A percentile compares a stretch with the other conserved stretches of the same genome.
Conservation (phyloP, 257 asterid genomes). For the Echium plantagineum region DNA sequence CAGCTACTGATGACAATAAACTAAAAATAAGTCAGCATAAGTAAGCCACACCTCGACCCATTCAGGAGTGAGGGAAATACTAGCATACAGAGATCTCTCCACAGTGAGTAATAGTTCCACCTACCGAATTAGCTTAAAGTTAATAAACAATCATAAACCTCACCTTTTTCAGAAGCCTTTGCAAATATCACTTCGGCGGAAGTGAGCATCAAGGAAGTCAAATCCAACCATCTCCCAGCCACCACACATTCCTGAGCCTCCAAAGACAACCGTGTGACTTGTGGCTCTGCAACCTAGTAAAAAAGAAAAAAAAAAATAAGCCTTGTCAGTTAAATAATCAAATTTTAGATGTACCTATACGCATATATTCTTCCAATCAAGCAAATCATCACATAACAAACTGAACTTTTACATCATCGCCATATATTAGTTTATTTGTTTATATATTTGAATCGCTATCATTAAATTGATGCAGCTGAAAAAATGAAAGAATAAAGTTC, state of each 20-base stretch:
- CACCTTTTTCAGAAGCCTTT: constrained; percentile 88
- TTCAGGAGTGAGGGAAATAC: too few relatives aligned
- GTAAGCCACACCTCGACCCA: too few relatives aligned
- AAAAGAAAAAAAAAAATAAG: not conserved
- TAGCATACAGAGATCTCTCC: too few relatives aligned
- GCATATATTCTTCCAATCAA: not conserved
- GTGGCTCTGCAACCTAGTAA: constrained; percentile 75
- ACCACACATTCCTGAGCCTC: constrained; percentile 79
- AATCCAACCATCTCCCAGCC: constrained; percentile 66
- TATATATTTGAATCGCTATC: too few relatives aligned
- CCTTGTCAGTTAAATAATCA: not conserved
- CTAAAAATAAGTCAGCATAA: too few relatives aligned
- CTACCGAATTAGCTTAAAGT: too few relatives aligned
- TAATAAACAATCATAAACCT: not conserved
- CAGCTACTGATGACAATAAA: too few relatives aligned
- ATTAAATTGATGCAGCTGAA: too few relatives aligned
- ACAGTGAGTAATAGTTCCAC: too few relatives aligned
- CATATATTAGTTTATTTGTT: too few relatives aligned
- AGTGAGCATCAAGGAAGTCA: constrained; percentile 72
- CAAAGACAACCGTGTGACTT: constrained; percentile 52
- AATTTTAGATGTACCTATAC: not conserved
- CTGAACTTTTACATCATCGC: too few relatives aligned
- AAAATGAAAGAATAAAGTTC: too few relatives aligned
- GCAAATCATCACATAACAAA: not conserved
- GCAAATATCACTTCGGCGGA: constrained; percentile 81